Evolutionary conservation across 805 yeast species (phyloP), one percentile per base, ranked within the genome.

Genomic region (Helenozyma rhizophorensis): DNA sequence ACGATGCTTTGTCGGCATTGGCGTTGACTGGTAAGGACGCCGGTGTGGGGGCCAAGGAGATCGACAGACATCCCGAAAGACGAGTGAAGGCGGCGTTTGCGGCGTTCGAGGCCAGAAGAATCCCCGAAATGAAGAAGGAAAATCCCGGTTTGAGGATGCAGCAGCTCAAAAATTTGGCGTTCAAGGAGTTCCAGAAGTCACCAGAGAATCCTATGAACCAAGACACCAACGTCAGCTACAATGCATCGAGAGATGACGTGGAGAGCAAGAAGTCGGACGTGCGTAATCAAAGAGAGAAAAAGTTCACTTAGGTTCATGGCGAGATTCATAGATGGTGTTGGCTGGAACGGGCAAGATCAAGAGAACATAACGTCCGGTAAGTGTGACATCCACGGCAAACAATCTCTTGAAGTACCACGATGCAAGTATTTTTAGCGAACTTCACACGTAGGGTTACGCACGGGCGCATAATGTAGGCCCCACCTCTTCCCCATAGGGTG

Each of bases 11-110:
- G 41, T 86, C 83, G 33, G 94, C 94, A 4, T 68, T 85, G 51
- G 70, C 84, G 4, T 67, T 85, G 56, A 72, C 88, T 9, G 62
- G 67, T 15, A 73, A 65, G 28, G 74, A 68, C 33, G 75, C 70
- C 18, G 82, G 76, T 32, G 80, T 80, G 21, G 58, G 64, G 25
- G 62, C 61, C 40, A 78, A 78, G 50, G 85, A 78, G 32, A 67
- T 85, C 32, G 95, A 85, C 39, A 78, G 87, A 57, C 95, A 85
- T 48, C 95, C 95, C 8, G 95, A 85, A 65, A 76, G 94, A 60
- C 74, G 95, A 53, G 83, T 80, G 60, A 85, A 84, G 64, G 86
- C 90, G 16, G 95, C 95, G 0, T 67, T 68, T 36, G 69, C 76
- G 9, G 86, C 84, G 1, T 85, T 62, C 50, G 86, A 84, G 48